These are phyloP conservation scores for Fusarium heterosporum DNA, from an alignment of 2,329 filamentous ascomycete species.

Conservation along the genomic window DNA sequence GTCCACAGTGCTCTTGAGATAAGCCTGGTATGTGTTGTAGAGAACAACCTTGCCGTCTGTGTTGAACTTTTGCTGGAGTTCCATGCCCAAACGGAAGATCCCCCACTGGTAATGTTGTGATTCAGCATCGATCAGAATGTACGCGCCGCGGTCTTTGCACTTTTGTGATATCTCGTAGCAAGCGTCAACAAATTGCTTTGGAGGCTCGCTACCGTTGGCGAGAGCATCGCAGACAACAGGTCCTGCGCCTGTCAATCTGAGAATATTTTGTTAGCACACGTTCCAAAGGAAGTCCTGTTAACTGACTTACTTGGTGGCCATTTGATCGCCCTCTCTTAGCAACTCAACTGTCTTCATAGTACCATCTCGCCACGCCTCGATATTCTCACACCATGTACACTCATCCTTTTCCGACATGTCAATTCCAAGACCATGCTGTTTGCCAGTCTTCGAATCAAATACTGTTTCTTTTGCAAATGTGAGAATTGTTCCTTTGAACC, in stretches of 20 bases:
- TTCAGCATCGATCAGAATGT: slow-evolving; percentile 61
- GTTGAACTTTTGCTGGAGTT: slow-evolving; percentile 56
- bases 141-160: slow-evolving; percentile 55
- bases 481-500: slow-evolving; percentile 67
- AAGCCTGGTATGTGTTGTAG: slow-evolving; percentile 68
- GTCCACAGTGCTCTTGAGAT: slow-evolving; percentile 61
- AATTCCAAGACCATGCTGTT: slow-evolving; percentile 35
- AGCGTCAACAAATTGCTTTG: slow-evolving; percentile 57
- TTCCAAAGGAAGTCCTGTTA: neutral
- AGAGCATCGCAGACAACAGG: slow-evolving; percentile 55
- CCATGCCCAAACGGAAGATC: slow-evolving; percentile 50
- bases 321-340: slow-evolving; percentile 51
- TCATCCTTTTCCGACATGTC: slow-evolving; percentile 56
- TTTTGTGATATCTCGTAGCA: slow-evolving; percentile 54
- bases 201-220: slow-evolving; percentile 49
- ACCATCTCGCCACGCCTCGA: slow-evolving; percentile 54
- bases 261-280: neutral
- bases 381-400: slow-evolving; percentile 52
- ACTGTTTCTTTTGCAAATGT: slow-evolving; percentile 63
- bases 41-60: slow-evolving; percentile 51
- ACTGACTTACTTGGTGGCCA: slow-evolving; percentile 54
- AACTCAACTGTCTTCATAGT: slow-evolving; percentile 50
- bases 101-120: slow-evolving; percentile 58
- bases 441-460: slow-evolving; percentile 53
- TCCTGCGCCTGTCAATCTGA: slow-evolving; percentile 58